These are phyloP conservation scores for Lumnitzera racemosa DNA, from an alignment of 345 rosid species.

Conservation along the genomic window DNA sequence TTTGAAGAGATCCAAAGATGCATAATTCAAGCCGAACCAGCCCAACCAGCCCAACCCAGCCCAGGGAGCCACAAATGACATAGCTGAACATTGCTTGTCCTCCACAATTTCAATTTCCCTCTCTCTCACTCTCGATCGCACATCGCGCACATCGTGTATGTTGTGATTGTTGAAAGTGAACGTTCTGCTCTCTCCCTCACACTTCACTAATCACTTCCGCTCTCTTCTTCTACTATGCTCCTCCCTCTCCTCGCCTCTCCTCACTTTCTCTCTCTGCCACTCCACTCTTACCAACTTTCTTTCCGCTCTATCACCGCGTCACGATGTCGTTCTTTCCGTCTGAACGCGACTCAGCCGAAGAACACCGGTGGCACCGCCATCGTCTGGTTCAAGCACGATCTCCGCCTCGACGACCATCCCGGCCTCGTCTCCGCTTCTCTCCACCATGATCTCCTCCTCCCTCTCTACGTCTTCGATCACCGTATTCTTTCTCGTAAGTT, in stretches of 20 bases:
- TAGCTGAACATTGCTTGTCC: conserved; percentile 17
- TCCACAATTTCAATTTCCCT: conserved; percentile 26
- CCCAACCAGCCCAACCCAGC: no score
- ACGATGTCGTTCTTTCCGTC: conserved; percentile 14
- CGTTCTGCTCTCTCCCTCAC: conserved; percentile 1
- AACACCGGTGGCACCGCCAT: conserved; percentile 36
- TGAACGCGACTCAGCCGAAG: conserved; percentile 5
- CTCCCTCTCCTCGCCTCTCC: conserved; percentile 23
- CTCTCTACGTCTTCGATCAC: conserved; percentile 78
- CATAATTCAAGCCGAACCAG: no score
- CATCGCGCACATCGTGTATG: background rate
- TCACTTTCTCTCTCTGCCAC: conserved; percentile 14
- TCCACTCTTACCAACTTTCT: conserved; percentile 8
- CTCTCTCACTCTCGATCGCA: conserved; percentile 6
- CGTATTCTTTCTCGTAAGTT: conserved; percentile 62
- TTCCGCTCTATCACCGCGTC: conserved; percentile 8
- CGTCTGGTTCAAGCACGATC: conserved; percentile 92
- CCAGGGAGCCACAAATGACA: background rate
- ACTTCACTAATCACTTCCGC: background rate
- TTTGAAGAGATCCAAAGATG: no score
- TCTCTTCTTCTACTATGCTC: conserved; percentile 3
- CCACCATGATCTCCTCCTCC: conserved; percentile 29
- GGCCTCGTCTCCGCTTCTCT: conserved; percentile 58
- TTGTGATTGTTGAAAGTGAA: background rate
- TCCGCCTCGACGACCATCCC: conserved; percentile 79